phyloP scores from a whole-genome alignment of 495 filamentous ascomycete genomes.

The Podospora australis region DNA sequence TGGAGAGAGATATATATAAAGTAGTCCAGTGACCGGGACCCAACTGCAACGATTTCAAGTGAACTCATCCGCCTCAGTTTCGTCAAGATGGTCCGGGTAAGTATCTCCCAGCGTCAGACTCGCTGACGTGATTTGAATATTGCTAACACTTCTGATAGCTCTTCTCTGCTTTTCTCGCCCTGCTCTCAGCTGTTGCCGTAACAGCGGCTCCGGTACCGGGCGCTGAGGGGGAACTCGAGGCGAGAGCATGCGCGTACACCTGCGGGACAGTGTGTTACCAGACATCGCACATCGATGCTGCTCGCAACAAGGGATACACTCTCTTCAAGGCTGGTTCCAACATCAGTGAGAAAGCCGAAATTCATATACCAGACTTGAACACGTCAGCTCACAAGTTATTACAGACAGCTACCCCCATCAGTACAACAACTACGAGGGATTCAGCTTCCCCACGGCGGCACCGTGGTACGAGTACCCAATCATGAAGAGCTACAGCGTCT shows the following conservation, averaged over 20 bases:
- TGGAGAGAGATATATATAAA: too few species aligned
- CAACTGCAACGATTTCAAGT: neutral
- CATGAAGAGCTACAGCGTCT: conserved; percentile 43
- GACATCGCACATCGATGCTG: conserved; percentile 39
- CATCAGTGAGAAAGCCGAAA: conserved; percentile 30
- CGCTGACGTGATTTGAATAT: neutral
- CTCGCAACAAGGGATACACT: conserved; percentile 43
- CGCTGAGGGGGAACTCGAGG: conserved; percentile 8
- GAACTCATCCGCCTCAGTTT: neutral
- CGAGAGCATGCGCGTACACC: conserved; percentile 29
- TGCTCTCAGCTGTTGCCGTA: conserved; percentile 22
- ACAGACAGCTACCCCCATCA: conserved; percentile 57
- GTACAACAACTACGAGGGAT: conserved; percentile 71
- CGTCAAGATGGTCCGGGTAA: conserved; percentile 11
- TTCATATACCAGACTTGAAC: neutral
- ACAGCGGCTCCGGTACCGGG: conserved; percentile 24
- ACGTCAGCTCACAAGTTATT: conserved; percentile 2
- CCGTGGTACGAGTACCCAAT: conserved; percentile 74
- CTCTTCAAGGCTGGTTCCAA: conserved; percentile 41
- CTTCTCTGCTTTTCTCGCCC: conserved; percentile 25
- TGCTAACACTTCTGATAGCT: conserved; percentile 13
- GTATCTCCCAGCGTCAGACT: neutral
- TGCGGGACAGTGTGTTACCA: conserved; percentile 36
- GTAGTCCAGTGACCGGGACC: too few species aligned
- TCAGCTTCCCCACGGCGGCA: conserved; percentile 48